Percentiles rank a stretch among this genome's conserved stretches.
phyloP scores from a whole-genome alignment of 495 filamentous ascomycete species.

The Margaritispora aquatica region DNA sequence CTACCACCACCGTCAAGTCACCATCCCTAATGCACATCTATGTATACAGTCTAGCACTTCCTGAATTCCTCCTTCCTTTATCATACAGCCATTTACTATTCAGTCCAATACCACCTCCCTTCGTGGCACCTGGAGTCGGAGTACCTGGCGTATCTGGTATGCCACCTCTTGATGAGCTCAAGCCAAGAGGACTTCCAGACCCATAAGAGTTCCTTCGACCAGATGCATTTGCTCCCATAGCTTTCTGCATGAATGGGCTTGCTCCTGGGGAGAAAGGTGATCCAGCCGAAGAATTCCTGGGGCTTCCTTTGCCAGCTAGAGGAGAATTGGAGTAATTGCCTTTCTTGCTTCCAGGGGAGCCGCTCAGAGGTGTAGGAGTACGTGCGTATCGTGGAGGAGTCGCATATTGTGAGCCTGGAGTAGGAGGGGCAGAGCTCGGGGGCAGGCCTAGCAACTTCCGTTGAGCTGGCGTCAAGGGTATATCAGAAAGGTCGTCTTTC shows the following conservation, averaged over 20 bases:
- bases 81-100: slow-evolving; percentile 95
- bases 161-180: slow-evolving; percentile 26
- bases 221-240: slow-evolving; percentile 44
- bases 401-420: slow-evolving; percentile 59
- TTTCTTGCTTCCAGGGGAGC: slow-evolving; percentile 37
- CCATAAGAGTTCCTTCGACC: slow-evolving; percentile 59
- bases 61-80: slow-evolving; percentile 47
- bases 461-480: slow-evolving; percentile 85
- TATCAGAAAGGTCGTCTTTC: slow-evolving; percentile 76
- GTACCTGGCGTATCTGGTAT: slow-evolving; percentile 44
- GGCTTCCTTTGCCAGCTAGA: slow-evolving; percentile 34
- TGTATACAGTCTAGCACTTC: slow-evolving; percentile 28
- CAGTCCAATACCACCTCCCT: slow-evolving; percentile 53
- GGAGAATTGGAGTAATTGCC: slow-evolving; percentile 50
- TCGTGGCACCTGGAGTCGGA: slow-evolving; percentile 56
- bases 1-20: slow-evolving; percentile 9
- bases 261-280: slow-evolving; percentile 27
- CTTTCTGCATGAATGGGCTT: slow-evolving; percentile 69
- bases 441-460: slow-evolving; percentile 77
- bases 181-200: slow-evolving; percentile 42
- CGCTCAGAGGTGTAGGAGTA: slow-evolving; percentile 47
- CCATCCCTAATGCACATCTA: slow-evolving; percentile 1
- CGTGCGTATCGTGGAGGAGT: slow-evolving; percentile 85
- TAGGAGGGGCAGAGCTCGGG: slow-evolving; percentile 57
- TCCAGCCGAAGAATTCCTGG: slow-evolving; percentile 26